Percentiles rank a stretch among this genome's conserved stretches.
These are phyloP conservation scores for Trichoderma sp. DNA, from an alignment of 2,329 filamentous ascomycete species.

Conservation along the genomic window DNA sequence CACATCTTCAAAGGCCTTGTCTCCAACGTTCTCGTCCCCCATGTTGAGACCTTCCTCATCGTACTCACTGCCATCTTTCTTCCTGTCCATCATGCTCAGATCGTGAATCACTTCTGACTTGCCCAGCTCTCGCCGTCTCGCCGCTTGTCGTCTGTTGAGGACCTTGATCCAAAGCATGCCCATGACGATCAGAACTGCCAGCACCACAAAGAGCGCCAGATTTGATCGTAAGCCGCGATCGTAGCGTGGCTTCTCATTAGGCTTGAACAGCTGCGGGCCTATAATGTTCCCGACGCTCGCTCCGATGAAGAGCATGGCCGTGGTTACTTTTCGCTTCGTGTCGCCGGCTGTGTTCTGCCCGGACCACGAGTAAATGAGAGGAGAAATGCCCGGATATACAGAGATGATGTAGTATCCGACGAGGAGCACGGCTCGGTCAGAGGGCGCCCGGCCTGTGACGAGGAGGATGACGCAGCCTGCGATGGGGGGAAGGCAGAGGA, in stretches of 20 bases:
- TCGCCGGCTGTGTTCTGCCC: constrained; percentile 64
- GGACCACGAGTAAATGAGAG: constrained; percentile 58
- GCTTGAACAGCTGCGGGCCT: constrained; percentile 62
- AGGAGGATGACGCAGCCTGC: constrained; percentile 58
- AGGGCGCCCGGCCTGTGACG: constrained; percentile 46
- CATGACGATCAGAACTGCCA: constrained; percentile 49
- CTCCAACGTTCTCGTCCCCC: constrained; percentile 35
- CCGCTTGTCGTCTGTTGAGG: constrained; percentile 53
- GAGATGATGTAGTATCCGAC: constrained; percentile 62
- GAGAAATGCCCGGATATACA: constrained; percentile 58
- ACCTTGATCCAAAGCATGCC: constrained; percentile 44
- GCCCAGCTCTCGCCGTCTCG: constrained; percentile 38
- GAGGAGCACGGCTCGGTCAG: constrained; percentile 52
- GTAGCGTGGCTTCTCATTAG: constrained; percentile 60
- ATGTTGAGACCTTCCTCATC: constrained; percentile 31
- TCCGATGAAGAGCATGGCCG: constrained; percentile 61
- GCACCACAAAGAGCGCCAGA: constrained; percentile 59
- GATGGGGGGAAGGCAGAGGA: constrained; percentile 59
- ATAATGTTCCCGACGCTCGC: constrained; percentile 65
- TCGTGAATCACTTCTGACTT: constrained; percentile 55
- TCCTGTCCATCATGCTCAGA: constrained; percentile 48
- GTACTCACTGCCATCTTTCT: constrained; percentile 6
- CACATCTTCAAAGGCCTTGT: constrained; percentile 50
- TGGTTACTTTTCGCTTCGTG: constrained; percentile 67
- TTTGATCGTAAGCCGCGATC: constrained; percentile 59